These are phyloP conservation scores for Pseudisothecium myosuroides DNA, from an alignment of 225 moss, liverwort and hornwort genomes.

Conservation along the genomic window DNA sequence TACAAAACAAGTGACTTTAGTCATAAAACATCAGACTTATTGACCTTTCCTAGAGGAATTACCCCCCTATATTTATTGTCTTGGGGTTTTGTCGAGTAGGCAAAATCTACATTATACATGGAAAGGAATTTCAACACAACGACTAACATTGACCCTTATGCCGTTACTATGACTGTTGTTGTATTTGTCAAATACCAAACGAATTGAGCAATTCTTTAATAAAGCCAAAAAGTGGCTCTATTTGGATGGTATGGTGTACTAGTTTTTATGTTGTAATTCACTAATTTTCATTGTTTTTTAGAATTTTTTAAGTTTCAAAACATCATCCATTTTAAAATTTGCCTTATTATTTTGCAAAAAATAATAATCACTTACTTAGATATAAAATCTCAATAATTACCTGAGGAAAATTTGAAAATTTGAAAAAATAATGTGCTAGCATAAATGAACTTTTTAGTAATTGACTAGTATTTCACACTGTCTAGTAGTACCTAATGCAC, in stretches of 20 bases:
- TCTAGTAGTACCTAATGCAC: fast-evolving
- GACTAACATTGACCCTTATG: too few species aligned
- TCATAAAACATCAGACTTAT: too few species aligned
- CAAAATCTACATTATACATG: too few species aligned
- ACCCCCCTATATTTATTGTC: too few species aligned
- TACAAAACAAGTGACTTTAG: too few species aligned
- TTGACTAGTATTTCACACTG: fast-evolving
- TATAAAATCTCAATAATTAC: not conserved
- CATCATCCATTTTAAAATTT: not conserved
- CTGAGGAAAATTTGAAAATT: not conserved
- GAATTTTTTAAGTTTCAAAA: not conserved
- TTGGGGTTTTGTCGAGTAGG: too few species aligned
- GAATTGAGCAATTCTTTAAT: fast-evolving
- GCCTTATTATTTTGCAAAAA: not conserved
- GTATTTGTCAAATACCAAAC: not conserved
- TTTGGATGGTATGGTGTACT: not conserved
- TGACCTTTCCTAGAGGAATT: too few species aligned
- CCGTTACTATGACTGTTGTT: not conserved
- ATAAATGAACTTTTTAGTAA: not conserved
- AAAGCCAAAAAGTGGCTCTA: fast-evolving
- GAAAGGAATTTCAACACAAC: too few species aligned
- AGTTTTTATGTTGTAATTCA: fast-evolving
- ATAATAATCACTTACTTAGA: fast-evolving
- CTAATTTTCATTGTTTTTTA: not conserved
- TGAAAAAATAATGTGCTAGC: too few species aligned